Evolutionary conservation across 495 filamentous ascomycete species (phyloP), one percentile per base, ranked within the genome.

Genomic region (Sordaria brevicollis): DNA sequence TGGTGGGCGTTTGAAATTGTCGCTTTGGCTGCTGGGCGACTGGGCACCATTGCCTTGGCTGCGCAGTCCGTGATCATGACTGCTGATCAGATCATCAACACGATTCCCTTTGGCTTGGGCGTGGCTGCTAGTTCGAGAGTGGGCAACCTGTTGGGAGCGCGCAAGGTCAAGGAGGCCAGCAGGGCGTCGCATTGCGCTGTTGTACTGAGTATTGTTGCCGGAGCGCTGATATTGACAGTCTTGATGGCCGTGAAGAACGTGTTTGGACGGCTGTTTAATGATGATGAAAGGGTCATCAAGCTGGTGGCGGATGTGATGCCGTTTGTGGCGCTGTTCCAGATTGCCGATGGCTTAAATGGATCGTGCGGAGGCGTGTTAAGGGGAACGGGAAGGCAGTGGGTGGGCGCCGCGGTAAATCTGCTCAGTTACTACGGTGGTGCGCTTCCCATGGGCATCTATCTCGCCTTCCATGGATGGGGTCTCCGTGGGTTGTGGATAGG

Each of bases 1-100:
- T 96, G 93, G 93, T 96, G 93, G 93, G 93, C 93, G 0, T 96
- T 96, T 73, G 93, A 96, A 79, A 96, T 97, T 69, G 93, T 97
- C n/a, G 93, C 93, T 1, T 83, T 97, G 0, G 93, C 90, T 2
- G 94, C 94, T 4, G 94, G 94, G 10, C 85, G 89, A 9, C 84
- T 97, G 0, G 93, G 93, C 9, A 95, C 91, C 0, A 89, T 95
- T 41, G 84, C 93, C 0, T 84, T 97, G 0, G 94, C 94, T 11
- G 89, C 93, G 0, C 94, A 97, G 76, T 91, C 89, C 71, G 93
- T 97, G 39, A 94, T 97, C 78, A 96, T 97, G 93, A 97, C 94
- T 0, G 90, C 92, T 0, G 94, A 97, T 77, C 92, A 96, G 76
- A 89, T 97, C 57, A 88, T 97, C 79, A 96, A 95, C 74, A 97